Evolutionary conservation across 2,329 filamentous ascomycete species (phyloP).

Genomic region (Neoascochyta sp.): DNA sequence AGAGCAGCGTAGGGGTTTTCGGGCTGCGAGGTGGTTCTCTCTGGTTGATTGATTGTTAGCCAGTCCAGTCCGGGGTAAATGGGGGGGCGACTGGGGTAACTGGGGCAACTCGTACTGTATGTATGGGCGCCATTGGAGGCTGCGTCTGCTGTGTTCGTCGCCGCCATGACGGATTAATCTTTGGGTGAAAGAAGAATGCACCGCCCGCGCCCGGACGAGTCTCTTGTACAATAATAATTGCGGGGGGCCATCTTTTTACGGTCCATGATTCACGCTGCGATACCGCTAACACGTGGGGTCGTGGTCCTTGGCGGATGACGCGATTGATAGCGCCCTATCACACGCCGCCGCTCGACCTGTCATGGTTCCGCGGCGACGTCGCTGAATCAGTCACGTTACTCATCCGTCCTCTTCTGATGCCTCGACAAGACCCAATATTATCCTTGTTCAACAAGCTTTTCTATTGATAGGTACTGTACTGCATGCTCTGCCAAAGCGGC

Average conservation of each 20-base stretch:
- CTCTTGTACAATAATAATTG: too few species aligned
- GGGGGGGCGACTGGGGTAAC: too few species aligned
- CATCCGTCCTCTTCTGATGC: too few species aligned
- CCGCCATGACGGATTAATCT: conserved; percentile 14
- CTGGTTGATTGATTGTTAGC: conserved; percentile 25
- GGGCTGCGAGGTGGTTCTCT: conserved; percentile 57
- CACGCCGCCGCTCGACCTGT: too few species aligned
- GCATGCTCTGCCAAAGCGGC: too few species aligned
- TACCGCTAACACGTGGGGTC: conserved; percentile 23
- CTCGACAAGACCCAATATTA: too few species aligned
- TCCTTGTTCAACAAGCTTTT: too few species aligned
- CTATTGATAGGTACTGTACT: too few species aligned
- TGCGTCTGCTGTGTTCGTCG: conserved; percentile 6
- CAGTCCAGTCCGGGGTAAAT: too few species aligned
- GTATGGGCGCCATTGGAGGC: conserved; percentile 21
- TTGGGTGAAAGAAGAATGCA: conserved; percentile 7
- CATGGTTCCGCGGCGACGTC: too few species aligned
- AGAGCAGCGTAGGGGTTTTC: conserved; percentile 88
- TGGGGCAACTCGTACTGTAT: conserved; percentile 23
- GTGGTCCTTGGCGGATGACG: conserved; percentile 29
- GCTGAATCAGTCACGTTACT: too few species aligned
- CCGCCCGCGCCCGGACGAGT: conserved; percentile 10
- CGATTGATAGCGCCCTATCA: too few species aligned
- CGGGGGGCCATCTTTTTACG: conserved; percentile 23
- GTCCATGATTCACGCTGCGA: conserved; percentile 15